A percentile compares a stretch with the other conserved stretches of the same genome.
Evolutionary conservation across 2,329 filamentous ascomycete species (phyloP).

Genomic region (Aspergillus ochraceus): DNA sequence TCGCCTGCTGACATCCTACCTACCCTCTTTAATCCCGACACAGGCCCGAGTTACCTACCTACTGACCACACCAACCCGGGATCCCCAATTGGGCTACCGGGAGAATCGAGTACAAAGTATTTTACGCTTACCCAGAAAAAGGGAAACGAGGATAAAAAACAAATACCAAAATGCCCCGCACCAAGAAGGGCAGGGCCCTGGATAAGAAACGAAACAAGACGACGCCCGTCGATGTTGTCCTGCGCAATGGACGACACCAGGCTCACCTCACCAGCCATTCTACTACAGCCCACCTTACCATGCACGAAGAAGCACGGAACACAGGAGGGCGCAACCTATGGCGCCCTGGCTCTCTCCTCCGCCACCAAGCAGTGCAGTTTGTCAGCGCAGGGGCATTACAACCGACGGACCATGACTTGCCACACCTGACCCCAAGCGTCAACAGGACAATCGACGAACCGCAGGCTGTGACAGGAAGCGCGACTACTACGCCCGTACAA

Average conservation of each 20-base stretch:
- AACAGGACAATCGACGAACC: not conserved
- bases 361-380: slow-evolving; percentile 59
- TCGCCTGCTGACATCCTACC: too few species aligned
- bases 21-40: too few species aligned
- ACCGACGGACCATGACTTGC: slow-evolving; percentile 31
- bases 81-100: too few species aligned
- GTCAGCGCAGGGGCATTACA: slow-evolving; percentile 58
- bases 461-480: slow-evolving; percentile 13
- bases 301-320: slow-evolving; percentile 61
- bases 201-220: slow-evolving; percentile 8
- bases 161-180: slow-evolving; percentile 17
- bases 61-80: too few species aligned
- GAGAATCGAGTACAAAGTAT: too few species aligned
- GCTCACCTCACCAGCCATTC: slow-evolving; percentile 11
- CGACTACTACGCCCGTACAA: not conserved
- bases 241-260: not conserved
- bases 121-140: too few species aligned
- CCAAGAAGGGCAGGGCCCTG: slow-evolving; percentile 16
- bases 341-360: slow-evolving; percentile 51
- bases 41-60: too few species aligned
- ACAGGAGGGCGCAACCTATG: slow-evolving; percentile 53
- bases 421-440: slow-evolving; percentile 15
- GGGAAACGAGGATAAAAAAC: not conserved
- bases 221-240: not conserved
- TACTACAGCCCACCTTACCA: slow-evolving; percentile 37